These are phyloP conservation scores for Lignosus rhinocerotis DNA, from an alignment of 1,284 basidiomycete genomes.

Conservation along the genomic window DNA sequence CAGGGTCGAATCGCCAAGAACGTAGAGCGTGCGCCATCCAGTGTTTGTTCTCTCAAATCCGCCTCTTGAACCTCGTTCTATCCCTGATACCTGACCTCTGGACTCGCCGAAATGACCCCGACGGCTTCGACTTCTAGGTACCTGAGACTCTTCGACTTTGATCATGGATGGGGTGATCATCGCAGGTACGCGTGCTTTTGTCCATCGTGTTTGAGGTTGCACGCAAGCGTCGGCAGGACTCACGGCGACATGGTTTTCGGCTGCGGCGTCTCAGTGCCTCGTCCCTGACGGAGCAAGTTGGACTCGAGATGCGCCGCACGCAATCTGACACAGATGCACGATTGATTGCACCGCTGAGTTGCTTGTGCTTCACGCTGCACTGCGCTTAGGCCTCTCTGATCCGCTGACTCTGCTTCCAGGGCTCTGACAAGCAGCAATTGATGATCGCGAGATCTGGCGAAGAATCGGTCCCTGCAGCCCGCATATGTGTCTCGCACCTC, in stretches of 20 bases:
- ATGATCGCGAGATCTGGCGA: background rate
- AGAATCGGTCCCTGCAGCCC: background rate
- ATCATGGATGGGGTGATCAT: background rate
- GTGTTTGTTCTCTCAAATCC: background rate
- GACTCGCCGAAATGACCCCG: slow-evolving; percentile 13
- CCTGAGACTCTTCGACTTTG: slow-evolving; percentile 1
- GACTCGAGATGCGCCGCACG: background rate
- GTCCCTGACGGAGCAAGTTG: background rate
- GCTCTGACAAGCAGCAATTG: background rate
- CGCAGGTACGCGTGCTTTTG: background rate
- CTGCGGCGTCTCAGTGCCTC: background rate
- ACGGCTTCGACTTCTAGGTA: slow-evolving; percentile 15
- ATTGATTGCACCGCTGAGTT: background rate
- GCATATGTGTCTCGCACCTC: background rate
- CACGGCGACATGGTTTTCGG: background rate
- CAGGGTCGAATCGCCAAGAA: slow-evolving; percentile 13
- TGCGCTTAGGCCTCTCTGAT: background rate
- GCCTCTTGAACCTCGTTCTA: background rate
- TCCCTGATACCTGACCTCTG: background rate
- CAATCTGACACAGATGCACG: background rate
- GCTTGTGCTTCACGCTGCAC: background rate
- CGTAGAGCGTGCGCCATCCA: slow-evolving; percentile 12
- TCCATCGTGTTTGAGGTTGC: background rate
- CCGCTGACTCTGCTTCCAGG: slow-evolving; percentile 4
- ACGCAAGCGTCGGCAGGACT: background rate